Conservation (phyloP, 1,284 basidiomycete species). For the Cutaneotrichosporon dermatis region DNA sequence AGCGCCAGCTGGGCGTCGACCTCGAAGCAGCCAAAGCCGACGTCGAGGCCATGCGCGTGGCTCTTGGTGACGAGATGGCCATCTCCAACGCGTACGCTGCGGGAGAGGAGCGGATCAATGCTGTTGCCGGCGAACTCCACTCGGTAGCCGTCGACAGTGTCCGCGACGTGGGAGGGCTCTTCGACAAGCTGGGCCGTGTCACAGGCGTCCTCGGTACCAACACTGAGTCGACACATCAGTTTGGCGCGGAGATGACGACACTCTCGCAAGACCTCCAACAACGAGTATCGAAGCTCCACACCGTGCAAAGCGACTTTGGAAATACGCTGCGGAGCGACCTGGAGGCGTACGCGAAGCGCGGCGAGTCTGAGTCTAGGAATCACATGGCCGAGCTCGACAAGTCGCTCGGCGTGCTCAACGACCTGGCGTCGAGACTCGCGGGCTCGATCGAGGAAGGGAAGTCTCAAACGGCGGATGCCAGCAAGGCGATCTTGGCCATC, state of each 20-base stretch:
- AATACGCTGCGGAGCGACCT: conserved; percentile 58
- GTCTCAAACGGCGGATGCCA: conserved; percentile 54
- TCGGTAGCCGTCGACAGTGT: conserved; percentile 64
- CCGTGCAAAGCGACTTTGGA: conserved; percentile 47
- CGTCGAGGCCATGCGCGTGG: conserved; percentile 56
- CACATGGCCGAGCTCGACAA: conserved; percentile 35
- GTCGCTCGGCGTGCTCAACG: conserved; percentile 58
- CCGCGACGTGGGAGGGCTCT: conserved; percentile 66
- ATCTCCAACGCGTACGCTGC: conserved; percentile 70
- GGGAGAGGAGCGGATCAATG: conserved; percentile 67
- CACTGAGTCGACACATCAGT: conserved; percentile 59
- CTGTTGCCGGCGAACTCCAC: conserved; percentile 66
- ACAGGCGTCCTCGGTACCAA: conserved; percentile 62
- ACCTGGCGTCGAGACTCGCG: conserved; percentile 59
- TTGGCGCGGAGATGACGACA: conserved; percentile 58
- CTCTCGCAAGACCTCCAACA: conserved; percentile 63
- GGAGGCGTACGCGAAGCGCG: conserved; percentile 58
- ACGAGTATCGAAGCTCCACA: conserved; percentile 54
- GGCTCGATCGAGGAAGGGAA: conserved; percentile 55
- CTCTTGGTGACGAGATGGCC: conserved; percentile 70
- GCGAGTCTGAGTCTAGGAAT: conserved; percentile 41
- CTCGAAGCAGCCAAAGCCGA: conserved; percentile 58
- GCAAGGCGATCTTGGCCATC: conserved; percentile 26
- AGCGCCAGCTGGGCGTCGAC: conserved; percentile 58
- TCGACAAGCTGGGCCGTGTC: conserved; percentile 80